Evolutionary conservation across 306 rosid species (phyloP), one percentile per base, ranked within the genome.

Genomic region (Prunus davidiana): DNA sequence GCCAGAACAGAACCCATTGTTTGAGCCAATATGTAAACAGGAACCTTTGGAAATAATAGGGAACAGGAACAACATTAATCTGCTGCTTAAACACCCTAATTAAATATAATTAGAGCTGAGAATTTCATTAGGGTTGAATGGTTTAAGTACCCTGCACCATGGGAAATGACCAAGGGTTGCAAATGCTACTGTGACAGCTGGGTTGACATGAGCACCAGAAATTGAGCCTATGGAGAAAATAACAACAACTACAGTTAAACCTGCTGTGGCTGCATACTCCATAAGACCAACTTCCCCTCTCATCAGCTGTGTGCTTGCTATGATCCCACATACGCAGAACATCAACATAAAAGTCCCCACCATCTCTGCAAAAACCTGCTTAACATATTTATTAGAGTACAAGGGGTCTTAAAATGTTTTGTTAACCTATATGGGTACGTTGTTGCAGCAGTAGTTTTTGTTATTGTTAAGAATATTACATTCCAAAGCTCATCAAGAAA

Each of bases 191-290:
- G 98, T 93, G 77, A 86, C 85, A 22, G 98, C 90, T 24, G 97
- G 98, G 79, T 93, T 93, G 72, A 93, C 91, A 81, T 91, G 98
- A 1, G 98, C 97, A 79, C 87, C 90, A 65, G 97, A 93, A 79
- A 93, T 88, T 28, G 88, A 80, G 3, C 90, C 96, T 41, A 88
- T 84, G 0, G 93, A 84, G 87, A 90, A 91, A 41, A 88, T 86
- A 38, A 91, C 73, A 57, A 93, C 97, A 19, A 85, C 82, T 8
- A 91, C 93, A n/a, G 98, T 87, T 82, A 90, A 85, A 71, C 97
- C 93, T 67, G 96, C 96, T 20, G 97, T 86, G 72, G 86, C 81
- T 74, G 98, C 93, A 72, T 90, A 93, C 84, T 89, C 97, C 69
- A 88, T 30, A 41, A 93, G 91, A 38, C 92, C 91, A 25, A 89